Conservation (phyloP, 169 alveolate species). For the Plasmodium gallinaceum region DNA sequence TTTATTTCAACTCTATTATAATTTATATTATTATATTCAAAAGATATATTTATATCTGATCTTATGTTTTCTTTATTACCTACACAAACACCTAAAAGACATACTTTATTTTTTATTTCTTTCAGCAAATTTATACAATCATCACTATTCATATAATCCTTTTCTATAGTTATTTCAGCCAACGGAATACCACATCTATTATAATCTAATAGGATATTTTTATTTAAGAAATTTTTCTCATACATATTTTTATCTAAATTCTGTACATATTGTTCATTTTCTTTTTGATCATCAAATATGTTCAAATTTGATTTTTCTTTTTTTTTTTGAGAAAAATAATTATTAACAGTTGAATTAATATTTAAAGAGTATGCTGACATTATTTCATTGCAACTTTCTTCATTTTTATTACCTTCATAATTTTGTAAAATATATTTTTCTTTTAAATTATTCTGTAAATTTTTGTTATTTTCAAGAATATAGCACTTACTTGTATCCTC, state of each 20-base stretch:
- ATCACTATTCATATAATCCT: constrained; percentile 77
- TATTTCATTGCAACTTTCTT: neutral
- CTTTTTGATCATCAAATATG: neutral
- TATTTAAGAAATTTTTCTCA: constrained; percentile 8
- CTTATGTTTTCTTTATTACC: constrained; percentile 85
- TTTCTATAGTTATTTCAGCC: constrained; percentile 83
- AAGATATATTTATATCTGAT: constrained; percentile 84
- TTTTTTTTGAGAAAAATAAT: neutral
- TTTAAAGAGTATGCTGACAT: neutral
- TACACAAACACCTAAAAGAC: constrained; percentile 81
- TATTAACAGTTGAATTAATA: neutral
- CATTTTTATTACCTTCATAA: neutral
- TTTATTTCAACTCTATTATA: constrained; percentile 80
- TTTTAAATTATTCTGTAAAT: too few species aligned
- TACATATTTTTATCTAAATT: neutral
- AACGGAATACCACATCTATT: constrained; percentile 86
- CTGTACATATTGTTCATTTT: neutral
- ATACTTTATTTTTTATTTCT: constrained; percentile 76
- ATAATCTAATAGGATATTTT: constrained; percentile 77
- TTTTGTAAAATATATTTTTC: neutral
- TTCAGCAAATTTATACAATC: constrained; percentile 81
- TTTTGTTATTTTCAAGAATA: neutral
- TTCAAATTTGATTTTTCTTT: neutral
- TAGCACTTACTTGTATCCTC: constrained; percentile 85
- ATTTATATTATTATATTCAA: constrained; percentile 72